Evolutionary conservation across 2,329 filamentous ascomycete species (phyloP), one percentile per base, ranked within the genome.

Genomic region (Lasiodiplodia theobromae): DNA sequence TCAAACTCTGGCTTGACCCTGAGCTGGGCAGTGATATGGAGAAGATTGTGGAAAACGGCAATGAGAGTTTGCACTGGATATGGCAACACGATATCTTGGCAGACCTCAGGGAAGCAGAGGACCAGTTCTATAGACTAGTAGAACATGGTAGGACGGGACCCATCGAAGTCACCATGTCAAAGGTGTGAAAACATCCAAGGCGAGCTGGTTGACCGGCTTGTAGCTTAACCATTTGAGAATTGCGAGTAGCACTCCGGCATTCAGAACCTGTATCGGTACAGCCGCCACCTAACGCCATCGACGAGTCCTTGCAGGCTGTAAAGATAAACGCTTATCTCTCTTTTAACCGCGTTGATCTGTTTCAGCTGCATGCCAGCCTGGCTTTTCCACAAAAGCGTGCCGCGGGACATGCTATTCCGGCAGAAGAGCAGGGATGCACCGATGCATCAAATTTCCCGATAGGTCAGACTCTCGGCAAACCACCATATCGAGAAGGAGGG

Each of bases 1-100:
- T 82, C 37, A 82, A 80, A 73, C 79, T 82, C 6, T 73, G 82
- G 38, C 74, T 82, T 68, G 72, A 73, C 1, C 69, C 71, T 23
- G 58, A 51, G 16, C 3, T 63, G 12, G 72, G 69, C 0, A 80
- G 80, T 68, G 77, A 82, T 70, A 64, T 77, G n/a, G 74, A 76
- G 16, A 77, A 75, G 28, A 69, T 80, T 25, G 74, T 76, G 69
- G 31, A 71, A 28, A 74, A 76, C 57, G 72, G 79, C 11, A 67
- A 69, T 16, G 62, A 65, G 16, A 76, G 78, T 49, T 78, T 80
- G 76, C 67, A 71, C 14, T 82, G 79, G 78, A 77, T 82, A 14
- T 82, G 80, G 80, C 75, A 81, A 11, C 71, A 78, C 34, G 75
- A 81, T 54, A 72, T 80, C 10, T 63, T 18, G 18, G 40, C 58